These are phyloP conservation scores for Diaporthe eres DNA, from an alignment of 2,329 filamentous ascomycete genomes.

Conservation along the genomic window DNA sequence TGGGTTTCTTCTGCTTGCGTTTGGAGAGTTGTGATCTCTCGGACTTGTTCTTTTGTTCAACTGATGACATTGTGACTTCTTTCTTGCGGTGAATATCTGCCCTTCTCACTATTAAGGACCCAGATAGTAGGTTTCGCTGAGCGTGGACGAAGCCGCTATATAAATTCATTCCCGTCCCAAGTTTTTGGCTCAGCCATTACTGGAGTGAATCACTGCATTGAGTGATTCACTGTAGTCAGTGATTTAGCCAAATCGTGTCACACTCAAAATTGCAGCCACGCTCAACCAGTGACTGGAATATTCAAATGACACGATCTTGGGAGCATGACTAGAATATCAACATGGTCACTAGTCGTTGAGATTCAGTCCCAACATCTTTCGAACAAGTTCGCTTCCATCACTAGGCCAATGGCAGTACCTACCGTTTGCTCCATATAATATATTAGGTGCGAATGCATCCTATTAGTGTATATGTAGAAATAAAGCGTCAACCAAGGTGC, in stretches of 20 bases:
- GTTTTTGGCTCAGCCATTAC: not conserved
- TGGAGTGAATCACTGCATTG: conserved; percentile 2
- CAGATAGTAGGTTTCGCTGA: not conserved
- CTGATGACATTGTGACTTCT: not conserved
- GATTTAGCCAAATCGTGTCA: not conserved
- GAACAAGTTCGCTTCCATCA: not conserved
- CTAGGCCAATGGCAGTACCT: not conserved
- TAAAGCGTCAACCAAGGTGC: not conserved
- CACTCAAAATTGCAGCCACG: not conserved
- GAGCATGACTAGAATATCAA: not conserved
- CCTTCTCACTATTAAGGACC: too few species aligned
- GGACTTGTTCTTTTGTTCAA: not conserved
- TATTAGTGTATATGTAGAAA: not conserved
- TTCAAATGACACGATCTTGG: not conserved
- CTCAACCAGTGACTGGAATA: not conserved
- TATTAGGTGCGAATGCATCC: not conserved
- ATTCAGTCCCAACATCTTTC: not conserved
- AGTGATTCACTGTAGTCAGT: not conserved
- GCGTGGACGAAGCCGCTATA: not conserved
- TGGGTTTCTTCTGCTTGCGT: not conserved
- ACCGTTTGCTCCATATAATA: too few species aligned
- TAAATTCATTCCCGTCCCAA: not conserved
- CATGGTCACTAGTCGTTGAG: not conserved
- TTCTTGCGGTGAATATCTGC: not conserved
- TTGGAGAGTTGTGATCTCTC: not conserved